A percentile compares a stretch with the other conserved stretches of the same genome.
Evolutionary conservation across 371 early-diverging fungal species (phyloP).

Genomic region (Nematocida displodere): DNA sequence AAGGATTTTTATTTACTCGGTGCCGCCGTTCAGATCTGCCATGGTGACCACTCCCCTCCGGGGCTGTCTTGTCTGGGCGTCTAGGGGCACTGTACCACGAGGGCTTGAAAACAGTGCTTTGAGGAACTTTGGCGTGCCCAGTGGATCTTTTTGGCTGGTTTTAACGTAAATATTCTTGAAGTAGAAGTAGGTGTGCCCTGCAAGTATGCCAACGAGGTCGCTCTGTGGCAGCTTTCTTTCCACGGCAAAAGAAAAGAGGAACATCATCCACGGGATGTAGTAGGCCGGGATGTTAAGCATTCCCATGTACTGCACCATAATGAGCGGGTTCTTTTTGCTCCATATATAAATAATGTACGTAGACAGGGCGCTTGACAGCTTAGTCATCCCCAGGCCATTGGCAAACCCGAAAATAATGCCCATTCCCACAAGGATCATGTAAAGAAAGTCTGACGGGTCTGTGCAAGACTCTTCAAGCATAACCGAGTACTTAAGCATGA

Average conservation of each 20-base stretch:
- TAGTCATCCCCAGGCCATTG: slow-evolving; percentile 43
- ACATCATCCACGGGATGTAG: slow-evolving; percentile 65
- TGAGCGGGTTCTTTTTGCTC: slow-evolving; percentile 64
- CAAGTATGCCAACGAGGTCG: slow-evolving; percentile 64
- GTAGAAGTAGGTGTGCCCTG: slow-evolving; percentile 65
- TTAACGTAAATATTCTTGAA: slow-evolving; percentile 60
- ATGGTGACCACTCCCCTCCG: not conserved
- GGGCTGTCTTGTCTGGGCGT: too few relatives aligned
- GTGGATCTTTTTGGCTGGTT: slow-evolving; percentile 51
- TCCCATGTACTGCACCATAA: slow-evolving; percentile 64
- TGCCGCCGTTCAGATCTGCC: not conserved
- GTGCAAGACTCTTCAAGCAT: slow-evolving; percentile 64
- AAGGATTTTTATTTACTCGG: not conserved
- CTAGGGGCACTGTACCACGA: too few relatives aligned
- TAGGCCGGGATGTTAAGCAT: slow-evolving; percentile 64
- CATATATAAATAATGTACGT: slow-evolving; percentile 65
- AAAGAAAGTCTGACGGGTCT: slow-evolving; percentile 63
- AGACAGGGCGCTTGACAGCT: slow-evolving; percentile 60
- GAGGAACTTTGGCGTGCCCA: slow-evolving; percentile 62
- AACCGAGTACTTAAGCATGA: slow-evolving; percentile 63
- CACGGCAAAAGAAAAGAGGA: slow-evolving; percentile 57
- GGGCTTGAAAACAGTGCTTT: slow-evolving; percentile 56
- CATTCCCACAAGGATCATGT: slow-evolving; percentile 55
- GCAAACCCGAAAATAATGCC: slow-evolving; percentile 42
- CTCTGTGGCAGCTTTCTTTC: slow-evolving; percentile 56